Percentiles rank a stretch among this genome's conserved stretches.
Conservation (phyloP, 108 stramenopile species). For the Nitzschia sp. region DNA sequence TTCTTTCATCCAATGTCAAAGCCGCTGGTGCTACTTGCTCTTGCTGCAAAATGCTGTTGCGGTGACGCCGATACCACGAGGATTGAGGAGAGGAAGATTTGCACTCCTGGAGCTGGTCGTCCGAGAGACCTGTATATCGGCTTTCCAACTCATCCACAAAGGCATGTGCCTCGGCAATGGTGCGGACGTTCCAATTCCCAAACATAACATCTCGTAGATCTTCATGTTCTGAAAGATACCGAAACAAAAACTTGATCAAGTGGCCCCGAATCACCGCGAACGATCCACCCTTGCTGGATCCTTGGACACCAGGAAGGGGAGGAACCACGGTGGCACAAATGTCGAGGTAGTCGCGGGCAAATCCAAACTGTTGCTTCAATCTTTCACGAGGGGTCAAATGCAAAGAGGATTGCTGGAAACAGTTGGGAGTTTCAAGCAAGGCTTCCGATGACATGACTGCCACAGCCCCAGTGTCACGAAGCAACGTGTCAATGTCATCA, state of each 20-base stretch:
- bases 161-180: slow-evolving; percentile 45
- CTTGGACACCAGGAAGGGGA: slow-evolving; percentile 77
- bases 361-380: slow-evolving; percentile 71
- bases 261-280: slow-evolving; percentile 79
- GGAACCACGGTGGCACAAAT: slow-evolving; percentile 57
- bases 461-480: slow-evolving; percentile 70
- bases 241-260: slow-evolving; percentile 89
- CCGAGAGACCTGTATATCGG: slow-evolving; percentile 43
- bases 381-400: slow-evolving; percentile 33
- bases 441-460: slow-evolving; percentile 95
- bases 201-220: slow-evolving; percentile 75
- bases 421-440: slow-evolving; percentile 86
- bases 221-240: slow-evolving; percentile 73
- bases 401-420: slow-evolving; percentile 55
- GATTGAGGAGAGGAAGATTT: slow-evolving; percentile 40
- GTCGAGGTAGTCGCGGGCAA: slow-evolving; percentile 81
- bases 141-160: slow-evolving; percentile 54
- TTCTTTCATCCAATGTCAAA: slow-evolving; percentile 8
- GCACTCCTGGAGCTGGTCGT: slow-evolving; percentile 41
- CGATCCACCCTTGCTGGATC: slow-evolving; percentile 53
- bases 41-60: slow-evolving; percentile 19
- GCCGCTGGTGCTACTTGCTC: too few relatives aligned
- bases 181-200: slow-evolving; percentile 22
- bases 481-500: slow-evolving; percentile 65
- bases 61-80: slow-evolving; percentile 84